Conservation (phyloP, 352 stramenopile genomes). For the Globisporangium uncinulatum region DNA sequence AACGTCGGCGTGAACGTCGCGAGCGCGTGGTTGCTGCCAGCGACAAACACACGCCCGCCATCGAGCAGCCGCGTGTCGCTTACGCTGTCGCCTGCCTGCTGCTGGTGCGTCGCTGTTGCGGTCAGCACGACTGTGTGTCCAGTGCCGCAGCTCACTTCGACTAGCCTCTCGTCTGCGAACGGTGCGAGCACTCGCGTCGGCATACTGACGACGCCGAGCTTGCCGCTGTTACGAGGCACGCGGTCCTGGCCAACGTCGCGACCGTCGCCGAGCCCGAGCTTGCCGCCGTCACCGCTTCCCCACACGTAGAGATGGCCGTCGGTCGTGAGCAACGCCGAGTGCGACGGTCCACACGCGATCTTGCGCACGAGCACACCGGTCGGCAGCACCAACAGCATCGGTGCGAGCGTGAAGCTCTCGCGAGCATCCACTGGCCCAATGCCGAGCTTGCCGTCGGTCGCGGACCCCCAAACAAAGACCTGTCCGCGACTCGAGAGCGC, state of each 20-base stretch:
- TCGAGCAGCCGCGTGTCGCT: conserved; percentile 3
- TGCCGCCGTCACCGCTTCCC: conserved; percentile 64
- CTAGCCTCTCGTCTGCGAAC: conserved; percentile 36
- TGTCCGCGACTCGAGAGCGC: conserved; percentile 53
- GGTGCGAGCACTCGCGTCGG: conserved; percentile 35
- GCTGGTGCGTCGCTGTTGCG: neutral
- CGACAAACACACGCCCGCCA: conserved; percentile 47
- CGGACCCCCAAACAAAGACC: conserved; percentile 74
- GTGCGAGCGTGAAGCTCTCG: conserved; percentile 64
- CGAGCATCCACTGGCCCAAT: conserved; percentile 32
- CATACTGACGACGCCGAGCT: conserved; percentile 29
- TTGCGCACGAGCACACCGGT: conserved; percentile 36
- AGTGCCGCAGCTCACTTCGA: conserved; percentile 65
- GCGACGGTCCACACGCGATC: conserved; percentile 71
- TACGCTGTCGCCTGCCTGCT: neutral
- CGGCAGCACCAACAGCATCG: conserved; percentile 27
- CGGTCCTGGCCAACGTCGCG: conserved; percentile 51
- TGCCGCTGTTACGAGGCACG: conserved; percentile 51
- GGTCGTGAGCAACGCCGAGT: conserved; percentile 58
- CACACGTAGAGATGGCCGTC: conserved; percentile 66
- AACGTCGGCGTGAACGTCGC: conserved; percentile 61
- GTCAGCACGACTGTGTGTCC: conserved; percentile 58
- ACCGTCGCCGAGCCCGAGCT: conserved; percentile 63
- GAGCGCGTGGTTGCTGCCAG: conserved; percentile 60
- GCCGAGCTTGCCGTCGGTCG: conserved; percentile 67